Evolutionary conservation across 2,329 filamentous ascomycete species (phyloP), one percentile per base, ranked within the genome.

Genomic region (Dactylellina sp.): DNA sequence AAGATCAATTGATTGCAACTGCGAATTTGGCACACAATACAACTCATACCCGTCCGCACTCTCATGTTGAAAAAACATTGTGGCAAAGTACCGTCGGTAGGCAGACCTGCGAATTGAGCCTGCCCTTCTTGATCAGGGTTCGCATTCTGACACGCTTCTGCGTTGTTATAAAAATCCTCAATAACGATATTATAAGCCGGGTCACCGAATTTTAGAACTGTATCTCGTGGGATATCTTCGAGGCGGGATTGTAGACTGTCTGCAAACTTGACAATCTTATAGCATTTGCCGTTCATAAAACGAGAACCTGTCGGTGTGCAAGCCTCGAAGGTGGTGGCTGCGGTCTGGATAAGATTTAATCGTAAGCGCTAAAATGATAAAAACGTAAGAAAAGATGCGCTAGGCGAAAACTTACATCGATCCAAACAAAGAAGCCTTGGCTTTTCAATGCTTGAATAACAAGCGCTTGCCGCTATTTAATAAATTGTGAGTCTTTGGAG

Each of bases 291-390:
- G 16, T 59, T 50, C 2, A 66, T 57, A 40, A 57, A 66, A 16
- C 62, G 62, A 37, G 62, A 66, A 2, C 62, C 62, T 18, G 62
- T 44, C 32, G 62, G 52, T n/a, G 42, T 50, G 49, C 62, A 66
- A n/a, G 11, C 42, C 11, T 66, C 62, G 2, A n/a, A 12, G 6
- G 49, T 46, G 2, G 28, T 22, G n/a, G 25, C 32, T 2, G 9
- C 44, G 1, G 47, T 37, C 59, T 63, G 7, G 22, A 9, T 52
- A 22, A 37, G 22, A 7, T 11, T 22, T 47, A 18, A 6, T 32
- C 12, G 37, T 60, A 28, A 60, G 40, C 40, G n/a, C 2, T 5
- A 42, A 25, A 32, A 42, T 12, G 18, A 18, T 40, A n/a, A n/a
- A n/a, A n/a, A n/a, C 22, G 20, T 59, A 16, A 47, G 11, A 32